A percentile compares a stretch with the other conserved stretches of the same genome.
Conservation (phyloP, 345 rosid genomes). For the Euclidium syriacum region DNA sequence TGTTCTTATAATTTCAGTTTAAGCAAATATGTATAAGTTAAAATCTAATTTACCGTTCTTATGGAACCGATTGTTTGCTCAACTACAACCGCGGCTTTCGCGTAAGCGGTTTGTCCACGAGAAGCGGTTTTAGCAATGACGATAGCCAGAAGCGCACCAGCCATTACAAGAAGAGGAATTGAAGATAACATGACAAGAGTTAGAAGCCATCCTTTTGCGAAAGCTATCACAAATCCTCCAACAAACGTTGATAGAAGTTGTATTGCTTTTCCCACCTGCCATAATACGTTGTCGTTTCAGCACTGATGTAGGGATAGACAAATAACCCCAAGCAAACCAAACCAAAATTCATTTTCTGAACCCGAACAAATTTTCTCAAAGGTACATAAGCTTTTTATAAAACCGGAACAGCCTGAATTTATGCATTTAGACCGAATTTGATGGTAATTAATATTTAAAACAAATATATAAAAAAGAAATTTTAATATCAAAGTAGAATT, state of each 20-base stretch:
- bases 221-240: slow-evolving; percentile 74
- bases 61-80: slow-evolving; percentile 82
- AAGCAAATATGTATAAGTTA: neutral
- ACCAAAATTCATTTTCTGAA: too few species aligned
- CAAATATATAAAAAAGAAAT: too few species aligned
- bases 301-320: neutral
- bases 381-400: too few species aligned
- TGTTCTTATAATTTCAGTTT: neutral
- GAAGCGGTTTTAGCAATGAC: slow-evolving; percentile 56
- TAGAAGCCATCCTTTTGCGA: slow-evolving; percentile 80
- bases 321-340: too few species aligned
- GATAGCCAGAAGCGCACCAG: slow-evolving; percentile 55
- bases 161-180: slow-evolving; percentile 62
- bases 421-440: too few species aligned
- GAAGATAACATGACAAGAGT: slow-evolving; percentile 63
- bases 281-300: neutral
- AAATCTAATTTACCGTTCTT: slow-evolving; percentile 49
- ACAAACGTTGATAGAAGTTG: slow-evolving; percentile 69
- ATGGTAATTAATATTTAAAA: too few species aligned
- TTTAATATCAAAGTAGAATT: too few species aligned
- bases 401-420: too few species aligned
- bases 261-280: slow-evolving; percentile 80
- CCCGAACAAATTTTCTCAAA: too few species aligned
- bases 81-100: slow-evolving; percentile 62
- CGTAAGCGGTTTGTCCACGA: slow-evolving; percentile 65